phyloP scores from a whole-genome alignment of 306 rosid species.

The Malus fusca region DNA sequence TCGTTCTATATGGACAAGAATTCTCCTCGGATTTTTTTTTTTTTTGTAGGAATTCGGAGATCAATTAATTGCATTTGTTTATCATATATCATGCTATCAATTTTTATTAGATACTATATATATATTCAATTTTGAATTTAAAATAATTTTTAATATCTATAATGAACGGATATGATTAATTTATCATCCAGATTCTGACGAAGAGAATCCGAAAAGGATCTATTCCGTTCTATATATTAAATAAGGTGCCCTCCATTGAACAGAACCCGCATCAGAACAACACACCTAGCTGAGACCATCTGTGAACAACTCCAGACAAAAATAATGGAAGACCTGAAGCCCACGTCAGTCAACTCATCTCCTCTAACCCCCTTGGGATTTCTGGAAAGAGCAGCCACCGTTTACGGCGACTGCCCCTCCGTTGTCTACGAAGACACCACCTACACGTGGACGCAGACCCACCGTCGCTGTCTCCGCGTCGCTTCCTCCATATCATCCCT shows the following conservation, averaged over 20 bases:
- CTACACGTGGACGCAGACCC: slow-evolving; percentile 58
- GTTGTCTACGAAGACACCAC: slow-evolving; percentile 3
- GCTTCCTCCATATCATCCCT: slow-evolving; percentile 48
- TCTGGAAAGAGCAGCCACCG: slow-evolving; percentile 42
- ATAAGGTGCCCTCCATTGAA: too few relatives aligned
- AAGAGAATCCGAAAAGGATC: too few relatives aligned
- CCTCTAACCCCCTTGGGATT: slow-evolving; percentile 50
- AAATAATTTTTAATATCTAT: too few relatives aligned
- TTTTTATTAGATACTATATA: accelerated
- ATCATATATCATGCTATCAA: accelerated
- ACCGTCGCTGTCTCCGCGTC: slow-evolving; percentile 52
- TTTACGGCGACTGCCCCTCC: slow-evolving; percentile 19
- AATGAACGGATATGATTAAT: too few relatives aligned
- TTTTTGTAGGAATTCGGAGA: too few relatives aligned
- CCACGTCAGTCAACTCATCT: slow-evolving; percentile 32
- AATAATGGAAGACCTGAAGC: slow-evolving; percentile 21
- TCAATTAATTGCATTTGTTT: too few relatives aligned
- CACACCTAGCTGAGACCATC: neutral
- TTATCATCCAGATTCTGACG: too few relatives aligned
- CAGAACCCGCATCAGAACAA: neutral
- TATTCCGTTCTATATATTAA: too few relatives aligned
- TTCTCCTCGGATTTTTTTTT: too few relatives aligned
- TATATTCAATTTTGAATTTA: too few relatives aligned
- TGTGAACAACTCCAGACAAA: neutral
- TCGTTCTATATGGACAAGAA: too few relatives aligned